Conservation (phyloP, 2,329 filamentous ascomycete genomes). For the Diaporthe eres region DNA sequence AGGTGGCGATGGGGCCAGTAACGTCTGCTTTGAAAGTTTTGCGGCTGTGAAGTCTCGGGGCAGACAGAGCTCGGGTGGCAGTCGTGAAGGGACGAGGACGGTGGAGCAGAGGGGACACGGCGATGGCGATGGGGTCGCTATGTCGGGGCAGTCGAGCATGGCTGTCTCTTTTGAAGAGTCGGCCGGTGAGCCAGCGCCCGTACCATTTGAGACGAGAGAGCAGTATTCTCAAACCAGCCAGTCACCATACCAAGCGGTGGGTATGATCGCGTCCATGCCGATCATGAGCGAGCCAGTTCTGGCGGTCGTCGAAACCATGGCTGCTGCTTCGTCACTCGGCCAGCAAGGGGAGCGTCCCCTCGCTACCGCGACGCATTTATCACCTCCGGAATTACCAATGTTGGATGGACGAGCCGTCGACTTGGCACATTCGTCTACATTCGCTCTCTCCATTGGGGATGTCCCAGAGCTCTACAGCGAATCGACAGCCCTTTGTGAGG, state of each 20-base stretch:
- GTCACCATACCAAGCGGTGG: neutral
- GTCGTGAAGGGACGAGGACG: no score
- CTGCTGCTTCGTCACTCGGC: neutral
- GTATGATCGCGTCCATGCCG: neutral
- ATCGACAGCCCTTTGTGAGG: constrained; percentile 55
- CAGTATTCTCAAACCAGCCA: neutral
- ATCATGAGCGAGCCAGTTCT: constrained; percentile 12
- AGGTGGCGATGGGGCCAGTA: neutral
- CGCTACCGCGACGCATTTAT: constrained; percentile 8
- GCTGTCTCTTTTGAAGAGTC: neutral
- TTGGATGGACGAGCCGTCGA: constrained; percentile 53
- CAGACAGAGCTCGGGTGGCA: constrained; percentile 50
- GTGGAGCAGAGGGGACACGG: neutral
- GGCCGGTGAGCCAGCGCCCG: neutral
- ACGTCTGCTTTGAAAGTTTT: constrained; percentile 61
- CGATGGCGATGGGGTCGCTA: neutral
- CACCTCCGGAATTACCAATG: constrained; percentile 47
- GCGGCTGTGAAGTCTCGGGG: constrained; percentile 66
- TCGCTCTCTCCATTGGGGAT: constrained; percentile 58
- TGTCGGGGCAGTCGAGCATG: neutral
- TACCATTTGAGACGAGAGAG: neutral
- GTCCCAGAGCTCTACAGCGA: constrained; percentile 64
- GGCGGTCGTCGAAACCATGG: neutral
- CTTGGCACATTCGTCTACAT: neutral
- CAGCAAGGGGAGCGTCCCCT: neutral